Percentiles rank a stretch among this genome's conserved stretches.
These are phyloP conservation scores for Hemisphaericaspora xylanilytica DNA, from an alignment of 1,139 yeast genomes.

Conservation along the genomic window DNA sequence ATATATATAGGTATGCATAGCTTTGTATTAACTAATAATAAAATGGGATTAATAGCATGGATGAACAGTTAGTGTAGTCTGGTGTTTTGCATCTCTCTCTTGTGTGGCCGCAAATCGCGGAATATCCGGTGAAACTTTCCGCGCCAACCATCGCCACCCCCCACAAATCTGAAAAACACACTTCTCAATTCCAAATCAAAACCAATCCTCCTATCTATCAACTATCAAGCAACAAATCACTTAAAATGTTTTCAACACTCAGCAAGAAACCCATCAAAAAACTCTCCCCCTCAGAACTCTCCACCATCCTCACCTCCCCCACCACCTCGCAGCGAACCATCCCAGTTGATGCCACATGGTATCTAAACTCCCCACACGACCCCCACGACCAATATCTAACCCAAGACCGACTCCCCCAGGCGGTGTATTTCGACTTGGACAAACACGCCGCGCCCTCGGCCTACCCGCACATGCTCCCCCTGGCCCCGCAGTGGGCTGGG, in stretches of 20 bases:
- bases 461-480: constrained; percentile 93
- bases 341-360: constrained; percentile 91
- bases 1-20: too few species aligned
- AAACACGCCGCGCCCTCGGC: constrained; percentile 53
- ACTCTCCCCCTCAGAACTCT: constrained; percentile 1
- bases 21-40: too few species aligned
- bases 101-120: background rate
- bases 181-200: too few species aligned
- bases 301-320: background rate
- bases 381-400: constrained; percentile 57
- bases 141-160: too few species aligned
- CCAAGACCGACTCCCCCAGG: constrained; percentile 57
- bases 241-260: background rate
- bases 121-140: background rate
- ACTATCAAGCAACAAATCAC: too few species aligned
- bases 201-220: too few species aligned
- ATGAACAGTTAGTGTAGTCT: too few species aligned
- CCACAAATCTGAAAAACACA: background rate
- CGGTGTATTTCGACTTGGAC: constrained; percentile 83
- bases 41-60: too few species aligned
- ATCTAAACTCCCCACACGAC: constrained; percentile 61
- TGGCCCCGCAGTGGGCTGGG: constrained; percentile 55
- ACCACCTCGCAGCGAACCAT: constrained; percentile 37
- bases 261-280: constrained; percentile 1
- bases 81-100: constrained; percentile 1